Evolutionary conservation across 352 stramenopile species (phyloP).

Genomic region (Phytophthora ramorum): DNA sequence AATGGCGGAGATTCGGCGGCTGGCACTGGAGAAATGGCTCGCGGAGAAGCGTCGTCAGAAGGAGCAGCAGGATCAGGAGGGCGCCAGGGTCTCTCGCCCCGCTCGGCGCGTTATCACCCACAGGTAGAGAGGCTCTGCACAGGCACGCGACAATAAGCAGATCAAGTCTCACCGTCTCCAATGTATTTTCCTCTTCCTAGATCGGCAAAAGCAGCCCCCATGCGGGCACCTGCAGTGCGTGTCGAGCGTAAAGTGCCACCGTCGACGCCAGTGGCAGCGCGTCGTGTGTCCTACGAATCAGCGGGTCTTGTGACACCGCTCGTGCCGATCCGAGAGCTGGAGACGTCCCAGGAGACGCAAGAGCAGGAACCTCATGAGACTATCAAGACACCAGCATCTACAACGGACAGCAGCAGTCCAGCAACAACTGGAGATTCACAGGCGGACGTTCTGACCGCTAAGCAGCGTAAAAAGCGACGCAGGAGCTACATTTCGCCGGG

Average conservation of each 20-base stretch:
- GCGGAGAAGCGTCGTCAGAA: slow-evolving; percentile 46
- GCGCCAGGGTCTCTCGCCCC: not conserved
- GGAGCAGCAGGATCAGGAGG: slow-evolving; percentile 1
- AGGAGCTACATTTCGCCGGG: slow-evolving; percentile 64
- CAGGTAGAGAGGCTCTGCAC: slow-evolving; percentile 16
- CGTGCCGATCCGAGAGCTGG: slow-evolving; percentile 20
- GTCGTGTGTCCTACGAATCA: slow-evolving; percentile 9
- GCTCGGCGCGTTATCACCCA: slow-evolving; percentile 15
- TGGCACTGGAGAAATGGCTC: slow-evolving; percentile 75
- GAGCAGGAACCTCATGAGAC: not conserved
- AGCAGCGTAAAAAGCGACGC: slow-evolving; percentile 44
- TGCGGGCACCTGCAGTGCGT: not conserved
- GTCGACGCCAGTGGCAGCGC: not conserved
- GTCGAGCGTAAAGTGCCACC: not conserved
- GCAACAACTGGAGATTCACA: slow-evolving; percentile 2
- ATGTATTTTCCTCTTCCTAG: slow-evolving; percentile 6
- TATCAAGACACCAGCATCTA: slow-evolving; percentile 16
- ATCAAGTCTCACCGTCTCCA: not conserved
- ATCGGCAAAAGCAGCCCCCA: not conserved
- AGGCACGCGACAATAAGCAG: not conserved
- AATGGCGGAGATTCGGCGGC: slow-evolving; percentile 65
- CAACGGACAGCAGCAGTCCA: slow-evolving; percentile 1
- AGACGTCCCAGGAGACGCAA: slow-evolving; percentile 11
- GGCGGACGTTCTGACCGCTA: not conserved
- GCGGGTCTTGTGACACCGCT: slow-evolving; percentile 6